A percentile compares a stretch with the other conserved stretches of the same genome.
Evolutionary conservation across 306 rosid species (phyloP).

Genomic region (Sophora flavescens): DNA sequence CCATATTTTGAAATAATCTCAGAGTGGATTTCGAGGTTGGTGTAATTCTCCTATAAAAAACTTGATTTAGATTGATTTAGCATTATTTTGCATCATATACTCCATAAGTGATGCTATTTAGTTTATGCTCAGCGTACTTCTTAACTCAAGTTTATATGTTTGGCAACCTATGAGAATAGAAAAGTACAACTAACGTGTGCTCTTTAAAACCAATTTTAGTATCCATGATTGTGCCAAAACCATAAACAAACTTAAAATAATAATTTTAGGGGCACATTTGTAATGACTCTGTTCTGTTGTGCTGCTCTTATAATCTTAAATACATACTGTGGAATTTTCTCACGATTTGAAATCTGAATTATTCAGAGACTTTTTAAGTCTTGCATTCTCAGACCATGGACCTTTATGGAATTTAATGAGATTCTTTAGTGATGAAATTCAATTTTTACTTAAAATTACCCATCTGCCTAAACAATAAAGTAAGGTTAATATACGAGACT

Average conservation of each 20-base stretch:
- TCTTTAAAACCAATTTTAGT: conserved; percentile 13
- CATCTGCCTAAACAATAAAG: conserved; percentile 31
- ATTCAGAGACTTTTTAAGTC: conserved; percentile 19
- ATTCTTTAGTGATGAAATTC: conserved; percentile 17
- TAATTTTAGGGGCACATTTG: conserved; percentile 16
- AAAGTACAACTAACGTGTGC: conserved; percentile 1
- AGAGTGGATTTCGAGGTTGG: conserved; percentile 71
- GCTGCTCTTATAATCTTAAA: conserved; percentile 30
- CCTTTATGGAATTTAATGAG: conserved; percentile 11
- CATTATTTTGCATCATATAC: conserved; percentile 18
- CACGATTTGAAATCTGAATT: conserved; percentile 33
- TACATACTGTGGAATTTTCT: conserved; percentile 37
- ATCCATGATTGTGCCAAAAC: neutral
- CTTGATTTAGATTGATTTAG: conserved; percentile 11
- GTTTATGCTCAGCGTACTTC: conserved; percentile 32
- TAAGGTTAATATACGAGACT: conserved; percentile 29
- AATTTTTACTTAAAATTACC: conserved; percentile 18
- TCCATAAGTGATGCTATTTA: conserved; percentile 29
- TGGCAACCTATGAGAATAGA: neutral
- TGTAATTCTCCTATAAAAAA: conserved; percentile 24
- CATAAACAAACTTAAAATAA: neutral
- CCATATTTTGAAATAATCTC: conserved; percentile 74
- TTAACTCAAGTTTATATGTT: conserved; percentile 28
- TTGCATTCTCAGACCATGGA: conserved; percentile 26
- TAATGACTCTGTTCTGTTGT: neutral